Evolutionary conservation across 2,329 filamentous ascomycete species (phyloP).

Genomic region (Cercospora berteroae): DNA sequence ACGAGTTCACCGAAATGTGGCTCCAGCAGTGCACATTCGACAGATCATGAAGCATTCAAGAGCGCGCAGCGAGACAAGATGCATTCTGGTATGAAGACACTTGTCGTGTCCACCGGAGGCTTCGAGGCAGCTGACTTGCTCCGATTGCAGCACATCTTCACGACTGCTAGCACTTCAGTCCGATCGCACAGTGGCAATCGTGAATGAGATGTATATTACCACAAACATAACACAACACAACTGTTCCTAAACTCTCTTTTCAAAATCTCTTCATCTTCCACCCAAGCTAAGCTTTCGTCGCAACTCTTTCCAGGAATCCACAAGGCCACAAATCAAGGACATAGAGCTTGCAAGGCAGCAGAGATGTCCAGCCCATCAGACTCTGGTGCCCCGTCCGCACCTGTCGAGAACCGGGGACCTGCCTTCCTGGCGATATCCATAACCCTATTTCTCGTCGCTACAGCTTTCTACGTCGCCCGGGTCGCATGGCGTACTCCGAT

Average conservation of each 20-base stretch:
- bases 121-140: neutral
- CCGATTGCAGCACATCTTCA: neutral
- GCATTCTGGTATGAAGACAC: neutral
- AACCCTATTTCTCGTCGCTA: slow-evolving; percentile 25
- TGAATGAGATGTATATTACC: neutral
- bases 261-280: neutral
- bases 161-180: neutral
- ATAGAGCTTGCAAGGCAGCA: neutral
- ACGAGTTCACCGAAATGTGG: neutral
- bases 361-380: neutral
- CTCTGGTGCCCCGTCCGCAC: neutral
- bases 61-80: neutral
- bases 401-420: neutral
- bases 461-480: slow-evolving; percentile 22
- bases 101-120: neutral
- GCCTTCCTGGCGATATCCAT: slow-evolving; percentile 25
- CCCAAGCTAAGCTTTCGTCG: neutral
- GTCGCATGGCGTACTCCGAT: slow-evolving; percentile 20
- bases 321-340: neutral
- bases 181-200: neutral
- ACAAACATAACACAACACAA: neutral
- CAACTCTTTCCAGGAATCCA: neutral
- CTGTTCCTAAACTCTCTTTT: neutral
- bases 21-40: neutral
- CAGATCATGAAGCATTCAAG: neutral